Evolutionary conservation across 768 basidiomycete species (phyloP), one percentile per base, ranked within the genome.

Genomic region (Suillus subaureus): DNA sequence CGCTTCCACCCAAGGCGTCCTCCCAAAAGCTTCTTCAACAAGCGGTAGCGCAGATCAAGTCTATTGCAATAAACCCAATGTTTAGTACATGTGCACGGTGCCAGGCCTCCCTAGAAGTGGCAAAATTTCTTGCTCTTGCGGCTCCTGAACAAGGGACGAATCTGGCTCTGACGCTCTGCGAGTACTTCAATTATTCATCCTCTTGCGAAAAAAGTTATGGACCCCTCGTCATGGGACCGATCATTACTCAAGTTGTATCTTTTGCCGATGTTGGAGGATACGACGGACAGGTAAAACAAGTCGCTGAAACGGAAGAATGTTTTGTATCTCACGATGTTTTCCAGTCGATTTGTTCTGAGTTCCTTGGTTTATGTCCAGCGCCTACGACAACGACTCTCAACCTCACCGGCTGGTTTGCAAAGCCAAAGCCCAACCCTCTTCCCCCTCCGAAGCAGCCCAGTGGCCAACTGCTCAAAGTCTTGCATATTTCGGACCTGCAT

Each of bases 401-500:
- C 71, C 71, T 88, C 40, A 87, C 84, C 1, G 78, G 78, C 15
- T 93, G 91, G 88, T 93, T 93, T 75, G 79, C 84, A 35, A 93
- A 91, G 74, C 89, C 90, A 3, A 93, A 93, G 72, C 91, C 91
- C 1, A 82, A 83, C 35, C 87, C 87, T 5, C 81, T 88, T 15
- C 89, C 89, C n/a, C 66, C 79, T 11, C 80, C 81, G 0, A 89
- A 82, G 73, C 80, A 81, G 72, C 82, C 84, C 18, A 90, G 86
- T 52, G 90, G 90, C 15, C 75, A 90, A 70, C 81, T 86, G 43
- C 77, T 92, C 51, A 92, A 90, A 72, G 87, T 92, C 0, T 75
- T 93, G 64, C 92, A 93, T 72, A 64, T 93, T n/a, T 91, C 90
- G 1, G 91, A 93, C 71, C 80, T 91, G 64, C 92, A 92, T 73